Evolutionary conservation across 2,329 filamentous ascomycete genomes (phyloP).

Genomic region (Aspergillus fumigatus): DNA sequence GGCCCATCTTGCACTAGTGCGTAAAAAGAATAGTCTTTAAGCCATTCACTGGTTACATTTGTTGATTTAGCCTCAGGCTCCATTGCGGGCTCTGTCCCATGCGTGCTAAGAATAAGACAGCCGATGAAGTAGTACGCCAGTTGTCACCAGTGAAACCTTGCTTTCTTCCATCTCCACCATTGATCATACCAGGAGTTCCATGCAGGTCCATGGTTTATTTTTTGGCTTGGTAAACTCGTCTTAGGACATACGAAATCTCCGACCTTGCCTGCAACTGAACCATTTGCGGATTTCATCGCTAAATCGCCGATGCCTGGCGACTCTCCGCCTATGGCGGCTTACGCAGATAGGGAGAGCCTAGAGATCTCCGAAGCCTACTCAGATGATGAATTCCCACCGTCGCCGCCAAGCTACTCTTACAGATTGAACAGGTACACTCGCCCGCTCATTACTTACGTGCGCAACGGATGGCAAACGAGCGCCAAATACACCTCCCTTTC

Average conservation of each 20-base stretch:
- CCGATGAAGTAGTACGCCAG: neutral
- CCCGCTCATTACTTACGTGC: constrained; percentile 36
- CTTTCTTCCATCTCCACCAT: neutral
- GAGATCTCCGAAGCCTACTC: constrained; percentile 32
- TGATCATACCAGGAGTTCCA: neutral
- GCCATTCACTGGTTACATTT: neutral
- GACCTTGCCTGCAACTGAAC: neutral
- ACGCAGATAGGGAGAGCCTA: constrained; percentile 22
- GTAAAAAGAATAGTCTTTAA: neutral
- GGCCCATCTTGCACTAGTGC: neutral
- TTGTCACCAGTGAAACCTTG: neutral
- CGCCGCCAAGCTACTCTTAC: constrained; percentile 8
- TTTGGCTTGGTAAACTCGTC: neutral
- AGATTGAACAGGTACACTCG: constrained; percentile 15
- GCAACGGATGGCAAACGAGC: constrained; percentile 36
- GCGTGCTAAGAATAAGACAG: neutral
- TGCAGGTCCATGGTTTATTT: neutral
- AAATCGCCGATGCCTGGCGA: neutral
- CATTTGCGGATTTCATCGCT: neutral
- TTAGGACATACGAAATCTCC: neutral
- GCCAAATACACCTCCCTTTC: constrained; percentile 19
- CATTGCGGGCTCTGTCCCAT: neutral
- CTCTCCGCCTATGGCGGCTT: neutral
- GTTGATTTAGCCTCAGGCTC: neutral
- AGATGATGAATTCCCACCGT: constrained; percentile 15